Evolutionary conservation across 2,329 filamentous ascomycete species (phyloP), one percentile per base, ranked within the genome.

Genomic region (Trichoderma aggressivum): DNA sequence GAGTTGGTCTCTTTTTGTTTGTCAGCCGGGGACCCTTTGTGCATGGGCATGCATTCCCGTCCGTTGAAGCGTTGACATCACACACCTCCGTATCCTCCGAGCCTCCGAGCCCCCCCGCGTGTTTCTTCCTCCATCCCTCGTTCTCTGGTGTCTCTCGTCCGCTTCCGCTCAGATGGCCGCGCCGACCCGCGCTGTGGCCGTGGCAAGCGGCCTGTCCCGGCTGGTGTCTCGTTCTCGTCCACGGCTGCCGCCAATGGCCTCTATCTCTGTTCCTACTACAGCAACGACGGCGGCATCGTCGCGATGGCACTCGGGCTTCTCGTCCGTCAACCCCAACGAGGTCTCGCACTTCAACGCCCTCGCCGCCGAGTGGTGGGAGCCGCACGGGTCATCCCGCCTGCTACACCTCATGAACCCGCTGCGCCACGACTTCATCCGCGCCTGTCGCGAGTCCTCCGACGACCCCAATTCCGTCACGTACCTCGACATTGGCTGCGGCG

Each of bases 321-420:
- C 91, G 61, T 94, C 93, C 70, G 93, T 99, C 82, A 97, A 97
- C 77, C 88, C 92, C 67, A 89, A 91, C 75, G 95, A 99, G 84
- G 89, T 99, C 74, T 92, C 92, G 21, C 96, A 99, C 85, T 99
- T 99, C 88, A 94, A 94, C 78, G 90, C 90, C 74, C 93, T 99
- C 77, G 96, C 96, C 74, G 93, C 92, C 75, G 91, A 91, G 77
- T 99, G 96, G 96, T 99, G 96, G 96, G 94, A 98, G 82, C 93
- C 95, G 1, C 90, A 97, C 79, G 96, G 96, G 65, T 91, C 95
- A 7, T 98, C 94, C 5, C 90, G 95, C 50, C 90, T 98, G 71
- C 89, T 99, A 2, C 96, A 99, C 82, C 91, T 97, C 75, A 98
- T 99, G 95, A 98, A 99, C 83, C 96, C 96, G 2, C 89, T 97